Conservation (phyloP, 2,329 filamentous ascomycete genomes). For the Domatiomyces globalis region DNA sequence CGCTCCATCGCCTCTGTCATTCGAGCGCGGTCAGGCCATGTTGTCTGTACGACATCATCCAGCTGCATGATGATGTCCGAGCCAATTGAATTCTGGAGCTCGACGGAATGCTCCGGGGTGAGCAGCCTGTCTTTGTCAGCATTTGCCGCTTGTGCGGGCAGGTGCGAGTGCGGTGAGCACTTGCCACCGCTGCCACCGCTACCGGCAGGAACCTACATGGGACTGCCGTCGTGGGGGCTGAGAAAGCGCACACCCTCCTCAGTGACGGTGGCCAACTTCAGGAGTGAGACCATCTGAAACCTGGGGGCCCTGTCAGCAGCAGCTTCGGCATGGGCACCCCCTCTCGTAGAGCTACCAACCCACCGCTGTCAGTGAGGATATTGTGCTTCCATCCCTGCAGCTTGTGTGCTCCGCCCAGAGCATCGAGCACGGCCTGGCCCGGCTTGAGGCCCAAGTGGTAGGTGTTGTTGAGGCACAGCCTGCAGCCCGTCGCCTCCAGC, state of each 20-base stretch:
- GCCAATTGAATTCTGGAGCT: slow-evolving; percentile 89
- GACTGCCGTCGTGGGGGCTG: slow-evolving; percentile 86
- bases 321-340: background rate
- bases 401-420: slow-evolving; percentile 82
- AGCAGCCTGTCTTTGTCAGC: slow-evolving; percentile 45
- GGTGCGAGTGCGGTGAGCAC: too few species aligned
- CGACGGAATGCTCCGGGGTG: slow-evolving; percentile 93
- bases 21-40: slow-evolving; percentile 70
- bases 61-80: slow-evolving; percentile 99
- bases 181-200: too few species aligned
- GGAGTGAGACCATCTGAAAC: slow-evolving; percentile 96
- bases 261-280: slow-evolving; percentile 84
- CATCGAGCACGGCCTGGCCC: slow-evolving; percentile 74
- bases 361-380: slow-evolving; percentile 59
- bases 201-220: slow-evolving; percentile 47
- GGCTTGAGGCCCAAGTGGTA: slow-evolving; percentile 94
- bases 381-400: slow-evolving; percentile 93
- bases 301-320: slow-evolving; percentile 35
- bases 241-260: slow-evolving; percentile 92
- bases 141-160: background rate
- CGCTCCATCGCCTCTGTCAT: slow-evolving; percentile 94
- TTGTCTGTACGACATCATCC: slow-evolving; percentile 94
- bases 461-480: slow-evolving; percentile 91
- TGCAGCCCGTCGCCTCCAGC: slow-evolving; percentile 74
- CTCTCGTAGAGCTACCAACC: slow-evolving; percentile 23